Conservation (phyloP, 495 filamentous ascomycete genomes). For the Penicillium goetzii region DNA sequence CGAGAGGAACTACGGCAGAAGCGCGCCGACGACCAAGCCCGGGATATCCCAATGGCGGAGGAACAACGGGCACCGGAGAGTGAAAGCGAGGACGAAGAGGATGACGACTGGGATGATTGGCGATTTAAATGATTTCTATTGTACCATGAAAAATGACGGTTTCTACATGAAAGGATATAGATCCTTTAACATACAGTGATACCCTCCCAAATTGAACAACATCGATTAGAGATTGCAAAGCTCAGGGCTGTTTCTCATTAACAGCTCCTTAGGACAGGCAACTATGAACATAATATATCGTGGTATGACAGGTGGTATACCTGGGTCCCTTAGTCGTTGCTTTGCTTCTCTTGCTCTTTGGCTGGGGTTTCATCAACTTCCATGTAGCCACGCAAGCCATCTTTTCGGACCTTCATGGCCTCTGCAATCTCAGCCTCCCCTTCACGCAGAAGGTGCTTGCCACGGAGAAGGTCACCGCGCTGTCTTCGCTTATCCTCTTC, state of each 20-base stretch:
- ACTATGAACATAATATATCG: background rate
- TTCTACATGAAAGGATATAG: constrained; percentile 27
- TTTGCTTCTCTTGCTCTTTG: constrained; percentile 15
- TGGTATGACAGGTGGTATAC: background rate
- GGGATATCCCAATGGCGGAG: constrained; percentile 33
- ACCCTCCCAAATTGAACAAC: constrained; percentile 40
- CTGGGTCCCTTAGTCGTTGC: background rate
- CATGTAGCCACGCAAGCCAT: constrained; percentile 69
- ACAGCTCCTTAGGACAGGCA: background rate
- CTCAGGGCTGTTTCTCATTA: background rate
- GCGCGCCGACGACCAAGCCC: constrained; percentile 44
- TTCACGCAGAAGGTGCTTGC: constrained; percentile 70
- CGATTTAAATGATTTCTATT: constrained; percentile 55
- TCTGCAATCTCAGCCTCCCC: constrained; percentile 78
- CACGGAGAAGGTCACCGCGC: constrained; percentile 64
- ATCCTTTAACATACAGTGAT: constrained; percentile 45
- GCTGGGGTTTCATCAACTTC: constrained; percentile 36
- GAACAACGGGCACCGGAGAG: constrained; percentile 29
- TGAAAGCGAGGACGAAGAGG: constrained; percentile 42
- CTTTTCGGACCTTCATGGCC: constrained; percentile 77
- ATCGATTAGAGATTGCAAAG: constrained; percentile 5
- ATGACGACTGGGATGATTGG: constrained; percentile 70
- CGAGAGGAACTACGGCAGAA: constrained; percentile 60
- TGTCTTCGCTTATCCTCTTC: constrained; percentile 74
- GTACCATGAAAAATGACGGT: constrained; percentile 16